Conservation (phyloP, 176 grass and related monocot species). For the Sorghum bicolor region Sorghum_bicolor_NCBIv3 NC_012874.2:62305001-62305500, state of each 20-base stretch:
- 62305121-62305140: not conserved
- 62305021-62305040: slow-evolving; percentile 59
- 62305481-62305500: slow-evolving; percentile 69
- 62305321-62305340: slow-evolving; percentile 47
- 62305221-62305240: slow-evolving; percentile 65
- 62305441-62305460: slow-evolving; percentile 53
- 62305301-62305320: slow-evolving; percentile 53
- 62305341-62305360: slow-evolving; percentile 56
- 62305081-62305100: slow-evolving; percentile 42
- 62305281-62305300: slow-evolving; percentile 20
- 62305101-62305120: slow-evolving; percentile 50
- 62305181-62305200: slow-evolving; percentile 30
- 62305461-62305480: slow-evolving; percentile 51
- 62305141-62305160: not conserved
- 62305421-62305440: not conserved
- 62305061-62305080: slow-evolving; percentile 75
- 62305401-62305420: not conserved
- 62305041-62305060: slow-evolving; percentile 75
- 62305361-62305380: not conserved
- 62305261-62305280: slow-evolving; percentile 52
- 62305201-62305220: slow-evolving; percentile 63
- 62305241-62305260: slow-evolving; percentile 50
- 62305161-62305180: not conserved
- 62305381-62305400: not conserved
- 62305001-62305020: slow-evolving; percentile 36